phyloP scores from a whole-genome alignment of 352 stramenopile species.

The Saprolegnia diclina region DNA sequence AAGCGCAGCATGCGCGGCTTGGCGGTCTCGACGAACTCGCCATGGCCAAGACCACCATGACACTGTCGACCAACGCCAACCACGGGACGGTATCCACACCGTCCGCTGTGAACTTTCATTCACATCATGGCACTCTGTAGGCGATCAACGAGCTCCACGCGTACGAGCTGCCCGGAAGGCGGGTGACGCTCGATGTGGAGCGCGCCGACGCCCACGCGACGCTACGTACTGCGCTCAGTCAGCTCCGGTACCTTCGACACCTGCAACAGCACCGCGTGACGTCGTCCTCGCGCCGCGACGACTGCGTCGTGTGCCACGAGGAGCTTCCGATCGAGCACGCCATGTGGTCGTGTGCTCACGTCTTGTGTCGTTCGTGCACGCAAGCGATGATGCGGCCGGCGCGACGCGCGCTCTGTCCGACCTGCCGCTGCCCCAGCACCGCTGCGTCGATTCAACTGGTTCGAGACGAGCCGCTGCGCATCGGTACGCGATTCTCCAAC shows the following conservation, averaged over 20 bases:
- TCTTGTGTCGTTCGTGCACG: conserved; percentile 55
- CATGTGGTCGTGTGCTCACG: conserved; percentile 84
- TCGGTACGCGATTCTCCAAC: too few species aligned
- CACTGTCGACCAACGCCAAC: conserved; percentile 18
- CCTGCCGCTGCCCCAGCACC: conserved; percentile 41
- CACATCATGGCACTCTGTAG: too few species aligned
- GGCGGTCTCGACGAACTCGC: conserved; percentile 64
- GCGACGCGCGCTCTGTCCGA: conserved; percentile 46
- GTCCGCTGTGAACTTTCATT: too few species aligned
- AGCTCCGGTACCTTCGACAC: conserved; percentile 57
- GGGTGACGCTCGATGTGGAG: conserved; percentile 42
- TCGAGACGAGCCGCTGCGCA: conserved; percentile 3
- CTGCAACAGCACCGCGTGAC: conserved; percentile 33
- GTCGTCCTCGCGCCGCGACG: conserved; percentile 23
- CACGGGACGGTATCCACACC: too few species aligned
- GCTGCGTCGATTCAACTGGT: conserved; percentile 1
- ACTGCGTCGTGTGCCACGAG: conserved; percentile 78
- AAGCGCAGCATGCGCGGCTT: conserved; percentile 63
- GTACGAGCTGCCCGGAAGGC: conserved; percentile 40
- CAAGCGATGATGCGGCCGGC: conserved; percentile 34
- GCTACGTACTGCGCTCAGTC: conserved; percentile 43
- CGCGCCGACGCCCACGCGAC: conserved; percentile 37
- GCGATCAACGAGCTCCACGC: neutral
- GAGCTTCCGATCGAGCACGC: conserved; percentile 50
- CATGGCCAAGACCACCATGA: conserved; percentile 70